Conservation (phyloP, 306 rosid genomes). For the Malus sieversii region DNA sequence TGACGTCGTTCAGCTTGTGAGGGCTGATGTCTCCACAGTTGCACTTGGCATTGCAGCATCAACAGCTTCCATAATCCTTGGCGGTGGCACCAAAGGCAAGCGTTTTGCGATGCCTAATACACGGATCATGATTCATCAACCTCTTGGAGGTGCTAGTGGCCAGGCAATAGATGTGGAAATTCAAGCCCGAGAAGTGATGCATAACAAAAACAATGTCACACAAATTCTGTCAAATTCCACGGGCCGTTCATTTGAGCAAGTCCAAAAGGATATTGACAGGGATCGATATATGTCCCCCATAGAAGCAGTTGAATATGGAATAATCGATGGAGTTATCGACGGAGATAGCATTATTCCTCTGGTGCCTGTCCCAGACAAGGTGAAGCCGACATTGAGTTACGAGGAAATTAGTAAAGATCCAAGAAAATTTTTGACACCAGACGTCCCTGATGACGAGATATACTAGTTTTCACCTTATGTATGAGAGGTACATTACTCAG, state of each 20-base stretch:
- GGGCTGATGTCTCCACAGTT: slow-evolving; percentile 90
- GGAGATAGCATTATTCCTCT: slow-evolving; percentile 73
- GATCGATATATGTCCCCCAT: slow-evolving; percentile 92
- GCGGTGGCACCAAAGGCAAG: slow-evolving; percentile 93
- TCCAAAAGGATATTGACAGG: slow-evolving; percentile 74
- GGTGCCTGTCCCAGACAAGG: slow-evolving; percentile 69
- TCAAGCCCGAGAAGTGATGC: slow-evolving; percentile 87
- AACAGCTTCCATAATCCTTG: slow-evolving; percentile 86
- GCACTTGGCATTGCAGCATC: slow-evolving; percentile 92
- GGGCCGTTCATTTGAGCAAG: slow-evolving; percentile 78
- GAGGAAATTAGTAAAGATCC: slow-evolving; percentile 60
- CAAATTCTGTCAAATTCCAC: slow-evolving; percentile 65
- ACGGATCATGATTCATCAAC: slow-evolving; percentile 90
- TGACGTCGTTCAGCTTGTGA: slow-evolving; percentile 86
- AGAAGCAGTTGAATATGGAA: slow-evolving; percentile 94
- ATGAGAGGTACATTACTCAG: neutral
- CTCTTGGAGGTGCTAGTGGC: slow-evolving; percentile 98
- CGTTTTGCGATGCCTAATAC: slow-evolving; percentile 96
- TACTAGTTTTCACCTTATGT: slow-evolving; percentile 35
- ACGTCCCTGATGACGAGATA: slow-evolving; percentile 83
- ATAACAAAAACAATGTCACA: slow-evolving; percentile 56
- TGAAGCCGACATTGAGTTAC: slow-evolving; percentile 38
- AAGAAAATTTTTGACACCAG: slow-evolving; percentile 56
- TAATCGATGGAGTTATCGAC: slow-evolving; percentile 78
- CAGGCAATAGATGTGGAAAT: slow-evolving; percentile 89